Base-by-base conservation (phyloP, 371 early-diverging fungal genomes). In the Mucor indicus region DNA sequence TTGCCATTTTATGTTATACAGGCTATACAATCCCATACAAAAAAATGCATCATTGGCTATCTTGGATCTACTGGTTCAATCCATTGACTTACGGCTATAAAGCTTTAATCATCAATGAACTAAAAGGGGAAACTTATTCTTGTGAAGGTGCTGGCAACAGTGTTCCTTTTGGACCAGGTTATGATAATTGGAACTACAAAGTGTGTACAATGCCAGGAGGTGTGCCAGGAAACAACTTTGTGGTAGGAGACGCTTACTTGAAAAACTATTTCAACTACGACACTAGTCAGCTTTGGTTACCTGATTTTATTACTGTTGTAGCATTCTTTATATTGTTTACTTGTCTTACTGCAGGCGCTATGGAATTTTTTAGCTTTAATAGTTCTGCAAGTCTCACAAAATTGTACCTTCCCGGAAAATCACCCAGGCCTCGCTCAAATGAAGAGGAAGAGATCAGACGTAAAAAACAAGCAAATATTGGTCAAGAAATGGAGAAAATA, bases 41-140 rank as follows among this genome's bases (percentile, higher is more conserved):
- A 6, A 50, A 67, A 8, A 86, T 89, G 86, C 77, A 85, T 48
- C 83, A 78, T 38, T 85, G 83, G 81, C 69, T 88, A 15, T 73
- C 69, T 44, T 86, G 85, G 86, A 75, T 86, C 23, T 81, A 76
- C 57, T 86, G 81, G 77, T 72, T 85, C 46, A 83, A 79, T 42
- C 83, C 87, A 11, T 58, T 89, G 17, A 77, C 83, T 1, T 86
- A 85, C 48, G 77, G 80, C 13, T 77, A 76, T 60, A 70, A 78
- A 56, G 79, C 83, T 1, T 57, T 89, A 25, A 46, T 84, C 30
- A 69, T 75, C 13, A 89, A 89, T 58, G 89, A 89, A 60, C 75
- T 81, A 58, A 57, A 59, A n/a, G 74, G 77, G 12, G 47, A 68
- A 23, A 16, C 60, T 8, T 63, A 55, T 35, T 19, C 57, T 38